Percentiles rank a stretch among this genome's conserved stretches.
Evolutionary conservation across 2,329 filamentous ascomycete genomes (phyloP).

Genomic region (Emericellopsis atlantica): DNA sequence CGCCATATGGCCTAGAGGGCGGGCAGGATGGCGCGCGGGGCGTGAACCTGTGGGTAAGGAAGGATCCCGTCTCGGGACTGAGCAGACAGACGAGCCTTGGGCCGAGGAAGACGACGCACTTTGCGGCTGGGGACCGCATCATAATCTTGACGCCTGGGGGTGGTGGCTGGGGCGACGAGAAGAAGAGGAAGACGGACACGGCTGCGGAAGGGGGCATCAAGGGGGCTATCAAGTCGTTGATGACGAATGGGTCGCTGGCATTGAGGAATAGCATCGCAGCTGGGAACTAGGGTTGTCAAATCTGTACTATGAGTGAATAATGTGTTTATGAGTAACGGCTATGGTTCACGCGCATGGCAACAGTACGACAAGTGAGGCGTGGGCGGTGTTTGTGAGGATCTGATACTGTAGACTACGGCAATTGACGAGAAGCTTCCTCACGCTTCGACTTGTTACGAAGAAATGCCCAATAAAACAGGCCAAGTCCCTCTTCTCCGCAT

Average conservation of each 20-base stretch:
- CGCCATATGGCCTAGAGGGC: slow-evolving; percentile 60
- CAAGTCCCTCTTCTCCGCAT: too few species aligned
- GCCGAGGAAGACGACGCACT: slow-evolving; percentile 7
- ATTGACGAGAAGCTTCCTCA: too few species aligned
- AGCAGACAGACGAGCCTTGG: slow-evolving; percentile 14
- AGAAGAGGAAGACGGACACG: neutral
- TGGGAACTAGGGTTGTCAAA: neutral
- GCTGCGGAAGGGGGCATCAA: neutral
- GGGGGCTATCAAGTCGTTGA: neutral
- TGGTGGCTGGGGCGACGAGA: slow-evolving; percentile 5
- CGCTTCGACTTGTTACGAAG: too few species aligned
- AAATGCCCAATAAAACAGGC: too few species aligned
- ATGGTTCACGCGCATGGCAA: too few species aligned
- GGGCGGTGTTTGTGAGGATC: too few species aligned
- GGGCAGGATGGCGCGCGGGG: slow-evolving; percentile 55
- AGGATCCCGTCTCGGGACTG: slow-evolving; percentile 12
- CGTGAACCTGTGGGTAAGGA: slow-evolving; percentile 51
- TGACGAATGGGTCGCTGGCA: slow-evolving; percentile 1
- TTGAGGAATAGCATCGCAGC: slow-evolving; percentile 1
- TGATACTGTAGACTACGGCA: too few species aligned
- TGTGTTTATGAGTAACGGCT: too few species aligned
- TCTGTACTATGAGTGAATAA: too few species aligned
- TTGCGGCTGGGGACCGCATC: slow-evolving; percentile 6
- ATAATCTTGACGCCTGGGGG: slow-evolving; percentile 4
- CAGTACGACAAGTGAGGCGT: too few species aligned